These are phyloP conservation scores for Kodamaea plutei DNA, from an alignment of 1,139 yeast species.

Conservation along the genomic window DNA sequence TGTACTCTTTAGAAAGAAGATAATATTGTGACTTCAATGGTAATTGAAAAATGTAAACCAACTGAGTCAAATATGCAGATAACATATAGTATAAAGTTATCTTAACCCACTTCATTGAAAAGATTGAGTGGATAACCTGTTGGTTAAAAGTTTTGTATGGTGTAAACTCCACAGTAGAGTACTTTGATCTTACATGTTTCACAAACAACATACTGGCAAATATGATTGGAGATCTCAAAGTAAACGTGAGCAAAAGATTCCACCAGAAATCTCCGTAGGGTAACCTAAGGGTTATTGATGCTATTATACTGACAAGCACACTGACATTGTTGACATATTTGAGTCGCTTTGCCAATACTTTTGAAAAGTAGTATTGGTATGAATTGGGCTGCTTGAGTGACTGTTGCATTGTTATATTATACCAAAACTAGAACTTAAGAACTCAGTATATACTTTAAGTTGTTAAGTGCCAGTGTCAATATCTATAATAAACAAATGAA, in stretches of 20 bases:
- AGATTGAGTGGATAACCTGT: conserved; percentile 45
- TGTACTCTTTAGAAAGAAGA: conserved; percentile 42
- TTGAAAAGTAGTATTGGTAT: conserved; percentile 27
- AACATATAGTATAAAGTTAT: conserved; percentile 32
- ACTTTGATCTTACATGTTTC: conserved; percentile 45
- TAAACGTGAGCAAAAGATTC: conserved; percentile 23
- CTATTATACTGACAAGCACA: conserved; percentile 23
- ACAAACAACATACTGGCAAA: conserved; percentile 32
- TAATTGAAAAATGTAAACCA: conserved; percentile 28
- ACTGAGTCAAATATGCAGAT: conserved; percentile 35
- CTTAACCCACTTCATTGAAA: conserved; percentile 36
- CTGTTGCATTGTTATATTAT: too few relatives aligned
- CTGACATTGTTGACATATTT: conserved; percentile 33
- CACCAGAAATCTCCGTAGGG: conserved; percentile 33
- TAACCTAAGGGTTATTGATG: conserved; percentile 22
- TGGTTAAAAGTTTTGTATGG: conserved; percentile 47
- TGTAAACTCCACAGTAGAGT: conserved; percentile 49
- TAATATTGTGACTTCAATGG: conserved; percentile 26
- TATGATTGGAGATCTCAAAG: conserved; percentile 30
- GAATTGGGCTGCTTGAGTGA: background rate
- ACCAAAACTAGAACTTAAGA: too few relatives aligned
- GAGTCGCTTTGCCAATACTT: conserved; percentile 34
- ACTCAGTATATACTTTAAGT: too few relatives aligned
- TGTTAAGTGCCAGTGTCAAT: too few relatives aligned
- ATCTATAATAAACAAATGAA: too few relatives aligned